Percentiles rank a stretch among this genome's conserved stretches.
Evolutionary conservation across 169 alveolate genomes (phyloP).

Genomic region (Plasmodium coatneyi): DNA sequence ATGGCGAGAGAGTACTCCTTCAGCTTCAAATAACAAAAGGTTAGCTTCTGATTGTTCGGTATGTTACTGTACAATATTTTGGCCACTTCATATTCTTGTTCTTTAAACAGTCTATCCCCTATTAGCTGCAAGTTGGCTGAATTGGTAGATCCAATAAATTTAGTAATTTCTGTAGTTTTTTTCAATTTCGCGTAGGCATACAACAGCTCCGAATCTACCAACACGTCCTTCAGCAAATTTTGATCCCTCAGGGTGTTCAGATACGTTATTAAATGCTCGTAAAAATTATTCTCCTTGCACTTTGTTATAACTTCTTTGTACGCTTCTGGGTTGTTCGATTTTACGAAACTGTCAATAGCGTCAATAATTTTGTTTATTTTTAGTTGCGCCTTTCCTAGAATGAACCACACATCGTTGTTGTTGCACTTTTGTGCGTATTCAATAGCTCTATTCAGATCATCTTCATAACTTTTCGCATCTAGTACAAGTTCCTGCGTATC

Average conservation of each 20-base stretch:
- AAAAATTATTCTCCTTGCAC: conserved; percentile 77
- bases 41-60: conserved; percentile 97
- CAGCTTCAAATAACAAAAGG: conserved; percentile 95
- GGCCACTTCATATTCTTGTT: conserved; percentile 91
- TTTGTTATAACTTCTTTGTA: conserved; percentile 74
- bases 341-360: conserved; percentile 95
- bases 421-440: conserved; percentile 88
- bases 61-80: conserved; percentile 93
- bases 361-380: conserved; percentile 89
- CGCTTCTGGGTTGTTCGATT: conserved; percentile 69
- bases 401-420: conserved; percentile 93
- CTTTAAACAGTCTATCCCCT: conserved; percentile 84
- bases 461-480: conserved; percentile 68
- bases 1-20: conserved; percentile 96
- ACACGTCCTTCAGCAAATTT: conserved; percentile 74
- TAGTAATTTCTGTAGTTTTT: conserved; percentile 66
- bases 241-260: conserved; percentile 77
- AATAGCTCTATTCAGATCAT: conserved; percentile 88
- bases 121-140: conserved; percentile 80
- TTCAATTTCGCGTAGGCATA: conserved; percentile 75
- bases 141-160: conserved; percentile 62
- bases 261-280: conserved; percentile 78
- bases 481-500: conserved; percentile 27
- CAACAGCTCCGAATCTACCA: conserved; percentile 65
- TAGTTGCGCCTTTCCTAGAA: conserved; percentile 96